Percentiles rank a stretch among this genome's conserved stretches.
Evolutionary conservation across 106 monocot species (phyloP).

Genomic region (Ottelia alismoides): DNA sequence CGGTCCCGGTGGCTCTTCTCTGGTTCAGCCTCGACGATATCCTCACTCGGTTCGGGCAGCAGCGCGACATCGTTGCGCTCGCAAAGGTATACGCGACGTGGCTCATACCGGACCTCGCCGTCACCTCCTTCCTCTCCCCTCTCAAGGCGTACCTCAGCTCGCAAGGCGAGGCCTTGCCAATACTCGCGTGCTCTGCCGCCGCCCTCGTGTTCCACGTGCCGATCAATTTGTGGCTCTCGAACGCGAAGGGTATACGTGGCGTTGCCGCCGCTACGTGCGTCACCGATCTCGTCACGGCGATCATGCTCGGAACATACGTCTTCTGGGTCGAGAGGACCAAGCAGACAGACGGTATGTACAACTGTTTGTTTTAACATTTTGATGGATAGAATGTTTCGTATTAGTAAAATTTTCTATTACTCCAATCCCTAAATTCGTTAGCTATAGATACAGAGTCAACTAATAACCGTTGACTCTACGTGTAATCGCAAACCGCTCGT

Average conservation of each 20-base stretch:
- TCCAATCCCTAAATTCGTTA: too few relatives aligned
- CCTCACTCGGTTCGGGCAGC: slow-evolving; percentile 50
- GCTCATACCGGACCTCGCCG: slow-evolving; percentile 64
- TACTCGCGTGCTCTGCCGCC: slow-evolving; percentile 41
- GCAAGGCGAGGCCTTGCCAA: slow-evolving; percentile 70
- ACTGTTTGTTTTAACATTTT: too few relatives aligned
- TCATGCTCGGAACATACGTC: slow-evolving; percentile 46
- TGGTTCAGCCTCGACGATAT: slow-evolving; percentile 72
- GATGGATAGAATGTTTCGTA: too few relatives aligned
- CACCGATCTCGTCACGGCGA: slow-evolving; percentile 34
- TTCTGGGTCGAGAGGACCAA: slow-evolving; percentile 20
- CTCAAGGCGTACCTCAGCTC: slow-evolving; percentile 75
- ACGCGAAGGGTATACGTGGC: slow-evolving; percentile 37
- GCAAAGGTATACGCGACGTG: slow-evolving; percentile 38
- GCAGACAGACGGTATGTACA: too few relatives aligned
- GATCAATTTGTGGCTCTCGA: slow-evolving; percentile 34
- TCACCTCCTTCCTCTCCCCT: slow-evolving; percentile 64
- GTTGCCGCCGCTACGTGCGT: slow-evolving; percentile 70
- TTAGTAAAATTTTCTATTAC: too few relatives aligned
- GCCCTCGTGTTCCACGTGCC: slow-evolving; percentile 57
- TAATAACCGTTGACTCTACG: too few relatives aligned
- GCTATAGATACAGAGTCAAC: too few relatives aligned
- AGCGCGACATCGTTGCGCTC: slow-evolving; percentile 33
- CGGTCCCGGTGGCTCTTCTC: slow-evolving; percentile 54
- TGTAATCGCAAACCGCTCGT: too few relatives aligned